Conservation (phyloP, 768 basidiomycete species). For the Flagelloscypha sp. region DNA sequence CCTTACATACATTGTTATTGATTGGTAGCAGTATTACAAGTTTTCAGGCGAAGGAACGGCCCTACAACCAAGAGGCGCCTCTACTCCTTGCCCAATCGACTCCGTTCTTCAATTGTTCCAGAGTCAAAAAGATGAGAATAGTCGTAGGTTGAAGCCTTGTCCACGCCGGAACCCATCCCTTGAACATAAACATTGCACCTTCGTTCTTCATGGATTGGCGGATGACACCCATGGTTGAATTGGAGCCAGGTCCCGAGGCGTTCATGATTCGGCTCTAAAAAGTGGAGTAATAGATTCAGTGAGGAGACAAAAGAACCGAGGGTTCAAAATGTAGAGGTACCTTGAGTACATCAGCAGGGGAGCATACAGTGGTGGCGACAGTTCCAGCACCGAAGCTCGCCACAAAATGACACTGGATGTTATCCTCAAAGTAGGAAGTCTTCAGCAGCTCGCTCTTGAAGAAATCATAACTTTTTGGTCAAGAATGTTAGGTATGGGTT, state of each 20-base stretch:
- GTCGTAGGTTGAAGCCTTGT: conserved; percentile 80
- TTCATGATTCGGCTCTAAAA: conserved; percentile 79
- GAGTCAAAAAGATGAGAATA: conserved; percentile 77
- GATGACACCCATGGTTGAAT: conserved; percentile 65
- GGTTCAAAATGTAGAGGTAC: conserved; percentile 20
- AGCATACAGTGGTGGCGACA: conserved; percentile 83
- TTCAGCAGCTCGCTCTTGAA: conserved; percentile 81
- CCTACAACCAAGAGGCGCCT: too few species aligned
- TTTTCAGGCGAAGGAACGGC: too few species aligned
- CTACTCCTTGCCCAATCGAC: conserved; percentile 52
- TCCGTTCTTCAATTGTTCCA: conserved; percentile 70
- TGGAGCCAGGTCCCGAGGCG: conserved; percentile 74
- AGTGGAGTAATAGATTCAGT: not conserved
- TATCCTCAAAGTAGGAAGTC: conserved; percentile 67
- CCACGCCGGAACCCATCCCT: conserved; percentile 88
- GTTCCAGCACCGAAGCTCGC: conserved; percentile 87
- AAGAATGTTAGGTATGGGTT: conserved; percentile 1
- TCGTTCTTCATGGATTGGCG: conserved; percentile 59
- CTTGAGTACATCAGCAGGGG: conserved; percentile 83
- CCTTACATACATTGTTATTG: too few species aligned
- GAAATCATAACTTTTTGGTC: conserved; percentile 65
- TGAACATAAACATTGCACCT: conserved; percentile 87
- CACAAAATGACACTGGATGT: conserved; percentile 75
- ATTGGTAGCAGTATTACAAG: too few species aligned
- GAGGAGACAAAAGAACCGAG: not conserved